These are phyloP conservation scores for Dalbergia cultrata DNA, from an alignment of 306 rosid genomes.

Conservation along the genomic window DNA sequence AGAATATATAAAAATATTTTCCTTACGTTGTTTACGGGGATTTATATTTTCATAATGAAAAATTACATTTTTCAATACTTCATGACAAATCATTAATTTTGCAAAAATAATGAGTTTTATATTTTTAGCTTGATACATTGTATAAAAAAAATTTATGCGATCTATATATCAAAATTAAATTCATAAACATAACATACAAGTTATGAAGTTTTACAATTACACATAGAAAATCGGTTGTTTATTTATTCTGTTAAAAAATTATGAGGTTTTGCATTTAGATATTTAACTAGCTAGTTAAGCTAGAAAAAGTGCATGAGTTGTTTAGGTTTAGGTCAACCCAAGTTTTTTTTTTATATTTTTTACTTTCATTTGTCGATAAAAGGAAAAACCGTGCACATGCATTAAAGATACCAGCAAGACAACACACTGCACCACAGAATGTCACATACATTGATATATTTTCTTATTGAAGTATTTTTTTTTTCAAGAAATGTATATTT, in stretches of 20 bases:
- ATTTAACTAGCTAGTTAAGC: neutral
- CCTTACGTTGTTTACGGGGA: too few relatives aligned
- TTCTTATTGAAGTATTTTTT: neutral
- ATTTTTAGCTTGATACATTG: neutral
- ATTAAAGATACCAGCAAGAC: constrained; percentile 10
- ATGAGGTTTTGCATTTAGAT: neutral
- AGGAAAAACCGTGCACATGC: neutral
- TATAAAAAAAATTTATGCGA: too few relatives aligned
- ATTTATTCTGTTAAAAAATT: neutral
- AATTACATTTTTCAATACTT: neutral
- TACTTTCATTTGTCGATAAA: neutral
- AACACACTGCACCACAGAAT: neutral
- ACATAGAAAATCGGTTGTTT: neutral
- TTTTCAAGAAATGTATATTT: neutral
- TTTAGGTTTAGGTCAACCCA: neutral
- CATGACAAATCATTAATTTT: neutral
- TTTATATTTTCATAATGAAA: neutral
- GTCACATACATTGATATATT: neutral
- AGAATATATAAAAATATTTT: neutral
- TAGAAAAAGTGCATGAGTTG: neutral
- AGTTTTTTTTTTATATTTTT: neutral
- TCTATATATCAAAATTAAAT: neutral
- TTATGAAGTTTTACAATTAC: neutral
- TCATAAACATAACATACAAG: neutral
- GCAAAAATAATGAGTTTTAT: neutral